Evolutionary conservation across 2,329 filamentous ascomycete species (phyloP).

Genomic region (Arachnomyces sp.): DNA sequence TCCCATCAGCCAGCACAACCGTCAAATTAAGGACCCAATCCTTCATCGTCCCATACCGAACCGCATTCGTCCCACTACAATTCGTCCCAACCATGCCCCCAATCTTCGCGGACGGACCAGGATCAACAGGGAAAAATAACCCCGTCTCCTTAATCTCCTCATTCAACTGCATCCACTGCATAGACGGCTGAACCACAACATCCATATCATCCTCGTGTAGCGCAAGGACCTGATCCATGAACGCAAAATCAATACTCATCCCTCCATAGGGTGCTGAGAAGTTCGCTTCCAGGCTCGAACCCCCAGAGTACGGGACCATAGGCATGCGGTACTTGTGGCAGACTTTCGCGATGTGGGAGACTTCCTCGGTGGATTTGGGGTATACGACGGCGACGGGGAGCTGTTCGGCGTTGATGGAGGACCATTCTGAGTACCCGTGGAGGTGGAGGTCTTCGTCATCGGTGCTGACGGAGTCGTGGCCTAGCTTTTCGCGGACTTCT

Average conservation of each 20-base stretch:
- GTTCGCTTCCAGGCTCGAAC: slow-evolving; percentile 79
- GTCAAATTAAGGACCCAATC: slow-evolving; percentile 66
- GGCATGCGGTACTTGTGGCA: slow-evolving; percentile 74
- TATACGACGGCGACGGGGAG: slow-evolving; percentile 59
- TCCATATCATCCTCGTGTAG: slow-evolving; percentile 87
- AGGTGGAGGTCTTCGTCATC: slow-evolving; percentile 55
- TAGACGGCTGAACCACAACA: slow-evolving; percentile 79
- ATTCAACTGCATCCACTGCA: slow-evolving; percentile 89
- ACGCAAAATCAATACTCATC: slow-evolving; percentile 79
- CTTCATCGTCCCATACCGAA: slow-evolving; percentile 66
- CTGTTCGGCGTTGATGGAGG: slow-evolving; percentile 55
- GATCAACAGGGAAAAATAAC: slow-evolving; percentile 86
- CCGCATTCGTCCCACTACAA: slow-evolving; percentile 54
- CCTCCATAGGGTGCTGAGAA: slow-evolving; percentile 82
- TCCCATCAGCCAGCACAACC: slow-evolving; percentile 61
- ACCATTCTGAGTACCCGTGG: slow-evolving; percentile 65
- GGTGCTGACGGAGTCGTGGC: slow-evolving; percentile 53
- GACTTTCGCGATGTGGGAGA: slow-evolving; percentile 56
- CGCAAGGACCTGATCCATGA: slow-evolving; percentile 74
- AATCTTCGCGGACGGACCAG: slow-evolving; percentile 56
- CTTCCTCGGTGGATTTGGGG: slow-evolving; percentile 56
- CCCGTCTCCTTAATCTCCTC: slow-evolving; percentile 62
- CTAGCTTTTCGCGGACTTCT: slow-evolving; percentile 46
- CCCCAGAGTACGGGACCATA: slow-evolving; percentile 79
- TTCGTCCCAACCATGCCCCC: slow-evolving; percentile 60